These are phyloP conservation scores for Talaromyces sp. DNA, from an alignment of 2,329 filamentous ascomycete species.

Conservation along the genomic window DNA sequence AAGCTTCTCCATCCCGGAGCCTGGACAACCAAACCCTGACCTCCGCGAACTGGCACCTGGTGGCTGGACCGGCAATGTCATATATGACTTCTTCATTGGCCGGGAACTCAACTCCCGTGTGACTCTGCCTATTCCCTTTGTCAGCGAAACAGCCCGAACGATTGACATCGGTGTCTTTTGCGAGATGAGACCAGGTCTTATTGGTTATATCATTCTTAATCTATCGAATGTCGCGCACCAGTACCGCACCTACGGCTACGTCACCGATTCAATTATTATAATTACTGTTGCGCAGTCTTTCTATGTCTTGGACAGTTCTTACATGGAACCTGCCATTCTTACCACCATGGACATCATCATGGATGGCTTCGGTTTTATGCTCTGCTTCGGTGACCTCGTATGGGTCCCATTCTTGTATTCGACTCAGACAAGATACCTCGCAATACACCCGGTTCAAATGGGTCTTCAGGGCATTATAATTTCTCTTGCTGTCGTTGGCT, in stretches of 20 bases:
- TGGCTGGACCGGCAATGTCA: slow-evolving; percentile 74
- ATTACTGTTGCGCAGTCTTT: slow-evolving; percentile 73
- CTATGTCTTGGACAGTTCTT: slow-evolving; percentile 80
- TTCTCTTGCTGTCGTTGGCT: slow-evolving; percentile 64
- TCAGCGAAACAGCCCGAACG: slow-evolving; percentile 60
- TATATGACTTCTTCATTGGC: slow-evolving; percentile 97
- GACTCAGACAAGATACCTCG: slow-evolving; percentile 78
- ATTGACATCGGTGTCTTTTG: slow-evolving; percentile 88
- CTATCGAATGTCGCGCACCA: slow-evolving; percentile 82
- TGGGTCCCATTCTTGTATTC: slow-evolving; percentile 93
- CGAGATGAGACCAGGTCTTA: slow-evolving; percentile 86
- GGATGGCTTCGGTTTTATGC: slow-evolving; percentile 94
- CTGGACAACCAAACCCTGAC: slow-evolving; percentile 61
- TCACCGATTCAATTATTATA: slow-evolving; percentile 82
- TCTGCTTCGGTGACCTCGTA: slow-evolving; percentile 84
- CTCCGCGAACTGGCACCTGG: slow-evolving; percentile 77
- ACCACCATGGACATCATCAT: slow-evolving; percentile 93
- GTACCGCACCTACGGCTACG: slow-evolving; percentile 75
- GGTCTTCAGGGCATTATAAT: slow-evolving; percentile 63
- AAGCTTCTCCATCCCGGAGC: slow-evolving; percentile 72
- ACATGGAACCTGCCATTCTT: slow-evolving; percentile 82
- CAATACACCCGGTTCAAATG: slow-evolving; percentile 76
- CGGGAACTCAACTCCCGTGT: slow-evolving; percentile 90
- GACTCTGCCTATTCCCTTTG: slow-evolving; percentile 62
- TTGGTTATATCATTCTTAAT: slow-evolving; percentile 85